Base-by-base conservation (phyloP, 2,329 filamentous ascomycete genomes). In the Plectosphaerella cucumerina region DNA sequence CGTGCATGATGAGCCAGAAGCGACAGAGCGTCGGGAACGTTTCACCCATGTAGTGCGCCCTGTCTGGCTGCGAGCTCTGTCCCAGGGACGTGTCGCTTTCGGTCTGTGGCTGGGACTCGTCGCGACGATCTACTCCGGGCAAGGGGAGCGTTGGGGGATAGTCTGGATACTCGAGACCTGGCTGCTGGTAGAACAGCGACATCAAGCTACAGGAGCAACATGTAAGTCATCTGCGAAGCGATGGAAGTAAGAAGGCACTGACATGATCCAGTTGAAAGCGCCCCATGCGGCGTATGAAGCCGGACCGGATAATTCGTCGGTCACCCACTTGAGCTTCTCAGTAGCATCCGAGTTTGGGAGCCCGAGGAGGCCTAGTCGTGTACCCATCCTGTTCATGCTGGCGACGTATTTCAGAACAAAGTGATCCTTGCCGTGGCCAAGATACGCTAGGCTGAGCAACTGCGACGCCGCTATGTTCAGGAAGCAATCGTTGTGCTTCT, bases 181-280 rank as follows among this genome's bases (percentile, higher is more conserved):
- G 65, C 15, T 68, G 64, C 8, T 65, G 62, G 34, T 68, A 64
- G 48, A 65, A 70, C 1, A 63, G 50, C 2, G 61, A 63, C 22
- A 65, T 51, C 21, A 66, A 53, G 11, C 67, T 69, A 34, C 12
- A 20, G 11, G 17, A 14, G 41, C 47, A 11, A 56, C 23, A 11
- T 5, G 26, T 31, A 2, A 31, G 26, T 31, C 26, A 8, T 8
- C 12, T 31, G 26, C 3, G 12, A 11, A 31, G 23, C 15, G 34
- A 22, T 1, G 17, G 17, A 5, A 12, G 14, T 11, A 15, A 37
- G 15, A 33, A 18, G 35, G n/a, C 15, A 53, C 68, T 60, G 53
- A 70, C 70, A 66, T 59, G 50, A 63, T 65, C 66, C 66, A 72
- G 50, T 70, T 71, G 45, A 72, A 72, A 3, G 56, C 50, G 3